phyloP scores from a whole-genome alignment of 1,284 basidiomycete genomes.

The Ustilago esculenta region DNA sequence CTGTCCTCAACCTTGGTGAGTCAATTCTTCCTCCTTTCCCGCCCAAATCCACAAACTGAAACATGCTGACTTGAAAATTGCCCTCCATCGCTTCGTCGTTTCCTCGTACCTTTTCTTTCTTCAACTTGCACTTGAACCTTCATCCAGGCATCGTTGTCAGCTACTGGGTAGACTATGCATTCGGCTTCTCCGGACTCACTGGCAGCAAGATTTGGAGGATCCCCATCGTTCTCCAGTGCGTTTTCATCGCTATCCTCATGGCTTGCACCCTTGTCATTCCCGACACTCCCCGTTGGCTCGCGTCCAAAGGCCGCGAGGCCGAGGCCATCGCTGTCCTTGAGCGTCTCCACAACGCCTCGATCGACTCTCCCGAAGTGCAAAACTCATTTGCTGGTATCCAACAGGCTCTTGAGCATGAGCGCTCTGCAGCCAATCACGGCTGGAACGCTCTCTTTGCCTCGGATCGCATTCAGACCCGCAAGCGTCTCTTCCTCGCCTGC shows the following conservation, averaged over 20 bases:
- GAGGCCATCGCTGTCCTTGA: conserved; percentile 76
- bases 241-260: conserved; percentile 75
- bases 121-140: too few species aligned
- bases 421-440: conserved; percentile 43
- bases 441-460: conserved; percentile 72
- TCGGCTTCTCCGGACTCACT: conserved; percentile 69
- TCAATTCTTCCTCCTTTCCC: too few species aligned
- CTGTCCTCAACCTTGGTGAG: conserved; percentile 74
- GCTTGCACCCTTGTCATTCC: conserved; percentile 74
- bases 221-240: conserved; percentile 76
- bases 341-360: conserved; percentile 73
- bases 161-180: conserved; percentile 67
- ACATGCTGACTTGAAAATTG: too few species aligned
- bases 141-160: conserved; percentile 72
- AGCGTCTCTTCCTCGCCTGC: conserved; percentile 73
- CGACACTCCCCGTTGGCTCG: conserved; percentile 78
- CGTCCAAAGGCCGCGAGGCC: conserved; percentile 72
- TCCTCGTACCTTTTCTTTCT: too few species aligned
- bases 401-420: conserved; percentile 58
- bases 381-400: conserved; percentile 68
- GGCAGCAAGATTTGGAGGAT: conserved; percentile 74
- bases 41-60: too few species aligned
- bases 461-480: conserved; percentile 74
- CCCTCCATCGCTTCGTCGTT: too few species aligned
- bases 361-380: conserved; percentile 71